These are phyloP conservation scores for Gossypium mustelinum DNA, from an alignment of 345 rosid species.

Conservation along the genomic window DNA sequence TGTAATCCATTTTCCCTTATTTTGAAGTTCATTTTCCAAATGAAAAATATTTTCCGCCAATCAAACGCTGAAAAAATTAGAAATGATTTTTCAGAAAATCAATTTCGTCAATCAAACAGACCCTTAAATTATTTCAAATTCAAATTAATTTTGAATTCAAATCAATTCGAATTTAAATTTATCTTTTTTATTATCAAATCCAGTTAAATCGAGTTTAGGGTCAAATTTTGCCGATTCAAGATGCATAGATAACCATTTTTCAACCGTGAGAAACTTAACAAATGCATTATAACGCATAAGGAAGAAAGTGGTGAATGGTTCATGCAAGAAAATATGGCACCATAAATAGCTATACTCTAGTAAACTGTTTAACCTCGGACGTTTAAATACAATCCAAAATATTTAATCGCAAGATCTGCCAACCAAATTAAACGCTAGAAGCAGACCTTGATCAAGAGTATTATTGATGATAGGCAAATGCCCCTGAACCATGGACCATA, in stretches of 20 bases:
- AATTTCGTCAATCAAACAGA: too few relatives aligned
- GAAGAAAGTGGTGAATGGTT: not conserved
- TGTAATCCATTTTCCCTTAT: too few relatives aligned
- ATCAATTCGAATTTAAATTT: too few relatives aligned
- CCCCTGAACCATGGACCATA: not conserved
- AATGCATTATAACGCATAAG: not conserved
- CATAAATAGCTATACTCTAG: not conserved
- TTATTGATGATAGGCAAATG: constrained; percentile 5
- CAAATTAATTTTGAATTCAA: too few relatives aligned
- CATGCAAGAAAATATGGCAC: not conserved
- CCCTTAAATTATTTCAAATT: too few relatives aligned
- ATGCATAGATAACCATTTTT: not conserved
- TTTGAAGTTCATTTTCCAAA: too few relatives aligned
- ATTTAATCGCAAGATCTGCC: constrained; percentile 2
- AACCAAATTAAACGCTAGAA: not conserved
- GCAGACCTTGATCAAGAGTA: not conserved
- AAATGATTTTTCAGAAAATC: too few relatives aligned
- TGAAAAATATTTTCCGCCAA: too few relatives aligned
- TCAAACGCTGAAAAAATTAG: too few relatives aligned
- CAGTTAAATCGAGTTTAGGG: too few relatives aligned
- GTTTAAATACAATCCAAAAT: not conserved
- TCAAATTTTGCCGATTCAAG: too few relatives aligned
- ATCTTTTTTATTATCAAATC: too few relatives aligned
- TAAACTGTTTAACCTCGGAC: not conserved
- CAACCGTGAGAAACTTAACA: not conserved